phyloP scores from a whole-genome alignment of 768 basidiomycete genomes.

The Cyathus striatus region DNA sequence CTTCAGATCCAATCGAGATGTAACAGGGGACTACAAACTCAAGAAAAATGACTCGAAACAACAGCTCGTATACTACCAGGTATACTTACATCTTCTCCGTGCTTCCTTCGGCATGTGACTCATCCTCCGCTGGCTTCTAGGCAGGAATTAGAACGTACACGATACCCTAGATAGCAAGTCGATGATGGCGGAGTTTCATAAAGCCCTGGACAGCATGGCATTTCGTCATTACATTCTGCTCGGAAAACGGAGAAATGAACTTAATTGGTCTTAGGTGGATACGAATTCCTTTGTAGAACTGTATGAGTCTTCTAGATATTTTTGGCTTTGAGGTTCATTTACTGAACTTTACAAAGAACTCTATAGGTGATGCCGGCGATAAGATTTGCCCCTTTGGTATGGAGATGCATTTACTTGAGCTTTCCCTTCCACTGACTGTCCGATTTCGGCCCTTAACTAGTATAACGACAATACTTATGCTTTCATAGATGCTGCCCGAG shows the following conservation, averaged over 20 bases:
- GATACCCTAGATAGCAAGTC: slow-evolving; percentile 61
- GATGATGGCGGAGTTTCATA: slow-evolving; percentile 45
- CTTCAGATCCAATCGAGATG: too few relatives aligned
- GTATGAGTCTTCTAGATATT: slow-evolving; percentile 31
- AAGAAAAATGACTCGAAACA: slow-evolving; percentile 51
- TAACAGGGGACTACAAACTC: too few relatives aligned
- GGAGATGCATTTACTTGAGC: slow-evolving; percentile 3
- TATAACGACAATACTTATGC: neutral
- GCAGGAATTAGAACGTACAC: slow-evolving; percentile 73
- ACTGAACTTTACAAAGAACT: neutral
- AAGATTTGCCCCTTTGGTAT: slow-evolving; percentile 71
- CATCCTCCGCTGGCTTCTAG: slow-evolving; percentile 22
- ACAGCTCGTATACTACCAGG: slow-evolving; percentile 78
- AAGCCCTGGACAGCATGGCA: slow-evolving; percentile 50
- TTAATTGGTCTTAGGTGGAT: slow-evolving; percentile 45
- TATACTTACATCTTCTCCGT: slow-evolving; percentile 11
- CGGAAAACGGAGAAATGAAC: too few relatives aligned
- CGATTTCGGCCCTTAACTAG: slow-evolving; percentile 3
- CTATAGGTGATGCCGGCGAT: slow-evolving; percentile 59
- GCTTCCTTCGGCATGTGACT: neutral
- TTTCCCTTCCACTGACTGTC: slow-evolving; percentile 1
- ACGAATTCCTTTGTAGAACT: slow-evolving; percentile 77
- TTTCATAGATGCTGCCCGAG: slow-evolving; percentile 43
- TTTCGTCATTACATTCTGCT: neutral
- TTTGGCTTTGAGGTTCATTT: neutral